phyloP scores from a whole-genome alignment of 1,139 yeast genomes.

The Hanseniaspora gamundiae region DNA sequence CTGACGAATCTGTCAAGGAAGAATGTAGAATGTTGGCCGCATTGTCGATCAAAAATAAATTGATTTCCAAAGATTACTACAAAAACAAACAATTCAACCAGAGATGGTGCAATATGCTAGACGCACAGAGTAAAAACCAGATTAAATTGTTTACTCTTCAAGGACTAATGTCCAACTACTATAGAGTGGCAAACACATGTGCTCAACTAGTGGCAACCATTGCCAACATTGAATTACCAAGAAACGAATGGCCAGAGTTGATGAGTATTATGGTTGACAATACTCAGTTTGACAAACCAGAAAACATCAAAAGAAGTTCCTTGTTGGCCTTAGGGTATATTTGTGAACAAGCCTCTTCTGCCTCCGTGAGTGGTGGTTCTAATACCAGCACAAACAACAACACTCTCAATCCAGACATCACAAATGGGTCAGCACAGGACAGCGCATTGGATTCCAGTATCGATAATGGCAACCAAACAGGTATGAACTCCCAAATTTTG shows the following conservation, averaged over 20 bases:
- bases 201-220: constrained; percentile 95
- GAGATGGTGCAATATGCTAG: constrained; percentile 33
- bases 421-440: too few relatives aligned
- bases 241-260: constrained; percentile 78
- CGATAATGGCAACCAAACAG: background rate
- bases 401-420: too few relatives aligned
- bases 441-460: too few relatives aligned
- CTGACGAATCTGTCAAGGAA: constrained; percentile 49
- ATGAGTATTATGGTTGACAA: constrained; percentile 75
- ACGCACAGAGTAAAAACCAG: constrained; percentile 39
- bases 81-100: constrained; percentile 42
- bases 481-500: constrained; percentile 30
- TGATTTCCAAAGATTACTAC: constrained; percentile 59
- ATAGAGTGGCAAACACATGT: constrained; percentile 74
- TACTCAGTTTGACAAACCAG: constrained; percentile 68
- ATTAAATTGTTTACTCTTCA: constrained; percentile 58
- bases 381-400: background rate
- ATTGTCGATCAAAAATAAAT: constrained; percentile 72
- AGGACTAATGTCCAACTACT: constrained; percentile 54
- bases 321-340: constrained; percentile 86
- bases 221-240: constrained; percentile 87
- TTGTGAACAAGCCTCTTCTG: constrained; percentile 60
- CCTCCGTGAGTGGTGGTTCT: background rate
- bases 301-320: constrained; percentile 73
- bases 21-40: constrained; percentile 94